Conservation (phyloP, 1,284 basidiomycete species). For the Cystobasidiaceae sp. region DNA sequence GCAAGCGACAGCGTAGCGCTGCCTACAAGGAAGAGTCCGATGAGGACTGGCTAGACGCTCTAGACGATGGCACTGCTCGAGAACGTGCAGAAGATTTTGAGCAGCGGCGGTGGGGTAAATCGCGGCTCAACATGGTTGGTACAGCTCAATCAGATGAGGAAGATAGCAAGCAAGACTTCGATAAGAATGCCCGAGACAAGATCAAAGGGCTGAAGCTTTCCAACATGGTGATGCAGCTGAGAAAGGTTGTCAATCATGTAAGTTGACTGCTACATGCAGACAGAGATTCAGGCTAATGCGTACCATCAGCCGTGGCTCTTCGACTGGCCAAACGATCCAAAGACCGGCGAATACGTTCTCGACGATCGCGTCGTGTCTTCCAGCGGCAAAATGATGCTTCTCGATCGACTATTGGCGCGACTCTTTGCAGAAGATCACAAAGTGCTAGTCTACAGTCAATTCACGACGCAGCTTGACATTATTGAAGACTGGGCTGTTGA, state of each 20-base stretch:
- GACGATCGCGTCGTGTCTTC: slow-evolving; percentile 75
- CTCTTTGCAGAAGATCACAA: slow-evolving; percentile 77
- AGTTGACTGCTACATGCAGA: too few relatives aligned
- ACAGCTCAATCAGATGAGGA: background rate
- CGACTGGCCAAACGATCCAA: slow-evolving; percentile 72
- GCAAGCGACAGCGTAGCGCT: too few relatives aligned
- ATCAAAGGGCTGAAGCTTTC: slow-evolving; percentile 88
- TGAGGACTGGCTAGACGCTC: slow-evolving; percentile 11
- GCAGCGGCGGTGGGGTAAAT: slow-evolving; percentile 16
- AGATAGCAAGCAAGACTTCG: background rate
- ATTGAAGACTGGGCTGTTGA: slow-evolving; percentile 85
- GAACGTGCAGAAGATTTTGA: slow-evolving; percentile 23
- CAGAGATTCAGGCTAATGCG: too few relatives aligned
- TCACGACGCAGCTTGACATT: slow-evolving; percentile 92
- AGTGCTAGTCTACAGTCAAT: slow-evolving; percentile 85
- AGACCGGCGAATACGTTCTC: slow-evolving; percentile 58
- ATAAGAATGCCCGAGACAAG: slow-evolving; percentile 47
- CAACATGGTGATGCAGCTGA: slow-evolving; percentile 90
- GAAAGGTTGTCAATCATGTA: slow-evolving; percentile 54
- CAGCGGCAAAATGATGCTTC: slow-evolving; percentile 93
- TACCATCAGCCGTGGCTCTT: slow-evolving; percentile 79
- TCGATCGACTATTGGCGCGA: slow-evolving; percentile 78
- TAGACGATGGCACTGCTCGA: slow-evolving; percentile 23
- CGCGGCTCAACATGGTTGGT: slow-evolving; percentile 2
- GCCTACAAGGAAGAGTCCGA: too few relatives aligned